These are phyloP conservation scores for Ochromonas danica DNA, from an alignment of 108 stramenopile genomes.

Conservation along the genomic window DNA sequence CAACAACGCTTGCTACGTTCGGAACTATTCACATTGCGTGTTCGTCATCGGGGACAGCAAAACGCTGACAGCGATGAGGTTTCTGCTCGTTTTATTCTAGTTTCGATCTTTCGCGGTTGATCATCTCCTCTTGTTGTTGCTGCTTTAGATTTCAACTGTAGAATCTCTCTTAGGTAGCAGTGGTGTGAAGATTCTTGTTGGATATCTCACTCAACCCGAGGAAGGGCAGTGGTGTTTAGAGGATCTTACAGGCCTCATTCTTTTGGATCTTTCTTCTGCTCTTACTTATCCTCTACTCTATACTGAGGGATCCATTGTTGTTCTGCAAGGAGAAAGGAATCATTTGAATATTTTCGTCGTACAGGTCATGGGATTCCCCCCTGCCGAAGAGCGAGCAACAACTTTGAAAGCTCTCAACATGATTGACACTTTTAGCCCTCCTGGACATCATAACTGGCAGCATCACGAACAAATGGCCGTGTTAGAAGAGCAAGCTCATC, in stretches of 20 bases:
- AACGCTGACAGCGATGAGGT: background rate
- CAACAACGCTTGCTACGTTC: slow-evolving; percentile 18
- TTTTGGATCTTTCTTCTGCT: slow-evolving; percentile 47
- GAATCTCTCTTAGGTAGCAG: slow-evolving; percentile 8
- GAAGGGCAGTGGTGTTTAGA: slow-evolving; percentile 56
- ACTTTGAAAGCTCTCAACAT: slow-evolving; percentile 65
- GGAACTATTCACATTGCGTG: slow-evolving; percentile 3
- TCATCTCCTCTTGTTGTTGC: background rate
- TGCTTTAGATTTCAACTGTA: slow-evolving; percentile 4
- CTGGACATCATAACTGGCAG: slow-evolving; percentile 50
- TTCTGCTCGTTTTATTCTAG: too few species aligned
- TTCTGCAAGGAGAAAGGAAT: slow-evolving; percentile 72
- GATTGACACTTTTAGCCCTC: slow-evolving; percentile 59
- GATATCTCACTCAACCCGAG: slow-evolving; percentile 29
- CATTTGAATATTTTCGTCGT: background rate
- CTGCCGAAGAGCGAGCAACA: slow-evolving; percentile 63
- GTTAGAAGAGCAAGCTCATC: slow-evolving; percentile 57
- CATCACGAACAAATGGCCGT: slow-evolving; percentile 62
- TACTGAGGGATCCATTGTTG: slow-evolving; percentile 77
- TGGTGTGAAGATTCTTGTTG: slow-evolving; percentile 9
- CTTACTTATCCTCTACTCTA: slow-evolving; percentile 50
- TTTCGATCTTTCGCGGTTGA: background rate
- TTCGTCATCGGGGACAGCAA: background rate
- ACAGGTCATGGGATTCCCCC: slow-evolving; percentile 60
- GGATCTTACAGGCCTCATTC: slow-evolving; percentile 43